Evolutionary conservation across 805 yeast genomes (phyloP), one percentile per base, ranked within the genome.

Genomic region (Hanseniaspora lachancei): DNA sequence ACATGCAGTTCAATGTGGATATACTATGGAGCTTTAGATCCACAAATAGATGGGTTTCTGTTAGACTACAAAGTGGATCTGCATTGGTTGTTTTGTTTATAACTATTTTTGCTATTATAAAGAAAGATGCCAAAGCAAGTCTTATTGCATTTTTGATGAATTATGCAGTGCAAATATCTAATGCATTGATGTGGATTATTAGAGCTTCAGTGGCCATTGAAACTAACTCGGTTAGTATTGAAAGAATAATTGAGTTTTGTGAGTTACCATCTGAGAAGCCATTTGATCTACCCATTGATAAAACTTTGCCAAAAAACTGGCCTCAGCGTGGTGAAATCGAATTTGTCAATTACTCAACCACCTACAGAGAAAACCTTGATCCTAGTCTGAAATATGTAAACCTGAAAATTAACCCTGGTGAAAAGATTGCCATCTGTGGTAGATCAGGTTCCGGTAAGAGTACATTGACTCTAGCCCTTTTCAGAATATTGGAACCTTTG

Each of bases 401-500:
- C 32, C 62, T 74, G 60, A 70, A 59, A 6, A 72, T 84, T 48
- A 66, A 72, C 12, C 75, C 82, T 0, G 71, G 75, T 23, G 87
- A 86, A 65, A 86, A 84, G 63, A 76, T 87, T 61, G 95, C 95
- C 52, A 82, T 87, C 56, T 84, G 93, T 72, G 95, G 95, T 47
- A 77, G 95, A 65, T 87, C 95, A 0, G 95, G 95, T 62, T 95
- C 95, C 2, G 95, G 95, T 51, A 82, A 81, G 67, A 72, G 82
- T 2, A 76, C 86, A 4, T 78, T 81, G 51, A 81, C 81, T 81
- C 74, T 81, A 8, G 83, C 85, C 1, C 66, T 81, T 57, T 81
- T 74, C 63, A 70, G 86, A 60, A 64, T 81, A 48, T 67, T 74
- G 8, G 86, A 81, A 65, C 65, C 79, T 48, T 69, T 70, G 32